These are phyloP conservation scores for Penicillium ochrochloron DNA, from an alignment of 495 filamentous ascomycete species.

Conservation along the genomic window DNA sequence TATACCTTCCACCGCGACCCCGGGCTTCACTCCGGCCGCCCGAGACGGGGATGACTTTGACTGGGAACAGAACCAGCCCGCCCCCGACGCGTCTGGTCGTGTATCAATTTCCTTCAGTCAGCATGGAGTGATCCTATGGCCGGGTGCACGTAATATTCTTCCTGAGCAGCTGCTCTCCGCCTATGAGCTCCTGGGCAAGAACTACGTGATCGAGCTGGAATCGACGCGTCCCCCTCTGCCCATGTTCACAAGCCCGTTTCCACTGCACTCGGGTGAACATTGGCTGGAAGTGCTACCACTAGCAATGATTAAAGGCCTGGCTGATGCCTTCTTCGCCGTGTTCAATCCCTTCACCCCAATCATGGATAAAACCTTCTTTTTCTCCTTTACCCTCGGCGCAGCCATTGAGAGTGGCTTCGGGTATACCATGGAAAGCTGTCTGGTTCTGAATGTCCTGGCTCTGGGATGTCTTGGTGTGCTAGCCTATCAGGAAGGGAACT, in stretches of 20 bases:
- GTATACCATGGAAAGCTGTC: slow-evolving; percentile 50
- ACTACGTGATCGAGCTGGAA: slow-evolving; percentile 53
- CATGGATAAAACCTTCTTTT: slow-evolving; percentile 54
- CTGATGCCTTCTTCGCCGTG: slow-evolving; percentile 50
- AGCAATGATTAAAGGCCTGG: slow-evolving; percentile 48
- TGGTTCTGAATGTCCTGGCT: slow-evolving; percentile 51
- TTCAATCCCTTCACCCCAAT: slow-evolving; percentile 54
- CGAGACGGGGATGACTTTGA: slow-evolving; percentile 42
- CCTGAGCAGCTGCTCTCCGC: slow-evolving; percentile 41
- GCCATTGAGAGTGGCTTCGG: slow-evolving; percentile 51
- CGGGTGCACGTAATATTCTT: slow-evolving; percentile 44
- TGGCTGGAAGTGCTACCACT: slow-evolving; percentile 49
- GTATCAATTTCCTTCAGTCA: slow-evolving; percentile 55
- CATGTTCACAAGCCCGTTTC: slow-evolving; percentile 48
- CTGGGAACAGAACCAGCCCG: slow-evolving; percentile 37
- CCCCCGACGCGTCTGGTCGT: slow-evolving; percentile 38
- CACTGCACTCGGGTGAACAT: slow-evolving; percentile 41
- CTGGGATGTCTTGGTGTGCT: slow-evolving; percentile 50
- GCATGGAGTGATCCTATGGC: slow-evolving; percentile 53
- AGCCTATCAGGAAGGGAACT: slow-evolving; percentile 50
- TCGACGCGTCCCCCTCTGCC: slow-evolving; percentile 44
- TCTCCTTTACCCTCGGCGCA: slow-evolving; percentile 48
- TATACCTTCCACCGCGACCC: slow-evolving; percentile 21
- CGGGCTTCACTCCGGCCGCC: slow-evolving; percentile 37
- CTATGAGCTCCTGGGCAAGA: slow-evolving; percentile 47